Evolutionary conservation across 2,329 filamentous ascomycete species (phyloP).

Genomic region (Sodiomyces alkalinus): DNA sequence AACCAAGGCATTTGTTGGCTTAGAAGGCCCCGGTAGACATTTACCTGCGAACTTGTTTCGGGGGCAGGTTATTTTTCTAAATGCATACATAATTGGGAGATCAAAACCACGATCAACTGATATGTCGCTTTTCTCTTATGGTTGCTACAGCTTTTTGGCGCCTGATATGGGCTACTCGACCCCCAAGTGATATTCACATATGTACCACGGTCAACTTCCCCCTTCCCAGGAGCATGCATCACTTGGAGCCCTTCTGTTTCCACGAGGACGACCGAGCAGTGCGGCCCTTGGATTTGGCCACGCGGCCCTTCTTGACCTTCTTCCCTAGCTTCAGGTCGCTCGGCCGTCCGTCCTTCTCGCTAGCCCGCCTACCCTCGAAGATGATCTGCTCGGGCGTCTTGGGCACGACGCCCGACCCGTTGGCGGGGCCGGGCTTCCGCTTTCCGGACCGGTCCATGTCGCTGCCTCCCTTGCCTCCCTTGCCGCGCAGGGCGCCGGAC

Average conservation of each 20-base stretch:
- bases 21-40: too few relatives aligned
- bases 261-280: slow-evolving; percentile 27
- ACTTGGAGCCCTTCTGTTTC: slow-evolving; percentile 22
- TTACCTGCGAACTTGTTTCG: too few relatives aligned
- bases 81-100: too few relatives aligned
- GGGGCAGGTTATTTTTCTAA: too few relatives aligned
- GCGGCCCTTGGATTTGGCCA: slow-evolving; percentile 21
- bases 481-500: slow-evolving; percentile 38
- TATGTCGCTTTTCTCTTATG: too few relatives aligned
- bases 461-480: slow-evolving; percentile 9
- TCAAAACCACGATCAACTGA: too few relatives aligned
- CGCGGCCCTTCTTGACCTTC: slow-evolving; percentile 21
- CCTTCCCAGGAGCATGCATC: too few relatives aligned
- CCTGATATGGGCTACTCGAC: too few relatives aligned
- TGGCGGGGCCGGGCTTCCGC: slow-evolving; percentile 3
- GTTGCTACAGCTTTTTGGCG: too few relatives aligned
- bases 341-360: slow-evolving; percentile 46
- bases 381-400: slow-evolving; percentile 55
- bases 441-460: slow-evolving; percentile 10
- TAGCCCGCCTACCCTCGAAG: slow-evolving; percentile 71
- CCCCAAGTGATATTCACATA: not conserved
- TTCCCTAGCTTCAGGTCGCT: slow-evolving; percentile 46
- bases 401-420: slow-evolving; percentile 9
- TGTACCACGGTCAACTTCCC: too few relatives aligned
- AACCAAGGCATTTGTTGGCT: too few relatives aligned